Conservation (phyloP, 1,139 yeast genomes). For the Hyphopichia burtonii region DNA sequence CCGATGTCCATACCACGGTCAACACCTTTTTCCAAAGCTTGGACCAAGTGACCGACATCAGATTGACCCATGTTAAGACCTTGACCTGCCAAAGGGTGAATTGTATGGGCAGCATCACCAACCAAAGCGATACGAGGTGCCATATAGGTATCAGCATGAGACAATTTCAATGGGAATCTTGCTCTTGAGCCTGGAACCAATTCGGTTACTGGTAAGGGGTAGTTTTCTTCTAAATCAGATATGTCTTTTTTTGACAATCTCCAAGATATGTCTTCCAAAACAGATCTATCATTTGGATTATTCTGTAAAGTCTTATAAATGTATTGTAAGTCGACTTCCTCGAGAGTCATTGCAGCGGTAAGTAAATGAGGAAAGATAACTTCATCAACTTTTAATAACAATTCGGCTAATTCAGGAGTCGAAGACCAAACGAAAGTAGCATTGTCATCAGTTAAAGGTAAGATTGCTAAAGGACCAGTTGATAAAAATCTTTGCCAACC, state of each 20-base stretch:
- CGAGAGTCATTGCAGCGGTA: conserved; percentile 82
- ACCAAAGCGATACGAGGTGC: conserved; percentile 83
- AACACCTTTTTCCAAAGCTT: conserved; percentile 68
- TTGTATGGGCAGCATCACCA: conserved; percentile 98
- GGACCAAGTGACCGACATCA: conserved; percentile 73
- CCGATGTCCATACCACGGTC: conserved; percentile 89
- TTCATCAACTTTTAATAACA: conserved; percentile 57
- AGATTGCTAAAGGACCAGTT: conserved; percentile 89
- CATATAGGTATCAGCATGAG: conserved; percentile 89
- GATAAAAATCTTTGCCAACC: conserved; percentile 96
- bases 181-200: conserved; percentile 73
- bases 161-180: conserved; percentile 80
- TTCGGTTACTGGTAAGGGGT: conserved; percentile 64
- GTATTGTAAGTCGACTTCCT: conserved; percentile 43
- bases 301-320: conserved; percentile 29
- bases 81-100: conserved; percentile 97
- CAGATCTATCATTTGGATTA: conserved; percentile 44
- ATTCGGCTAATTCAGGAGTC: conserved; percentile 69
- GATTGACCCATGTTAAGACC: conserved; percentile 98
- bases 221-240: conserved; percentile 53
- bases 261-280: conserved; percentile 72
- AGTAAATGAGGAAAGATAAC: conserved; percentile 67
- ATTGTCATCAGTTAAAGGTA: conserved; percentile 82
- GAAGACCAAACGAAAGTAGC: conserved; percentile 95
- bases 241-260: conserved; percentile 49